phyloP scores from a whole-genome alignment of 2,329 filamentous ascomycete species.

The Colletotrichum higginsianum region DNA sequence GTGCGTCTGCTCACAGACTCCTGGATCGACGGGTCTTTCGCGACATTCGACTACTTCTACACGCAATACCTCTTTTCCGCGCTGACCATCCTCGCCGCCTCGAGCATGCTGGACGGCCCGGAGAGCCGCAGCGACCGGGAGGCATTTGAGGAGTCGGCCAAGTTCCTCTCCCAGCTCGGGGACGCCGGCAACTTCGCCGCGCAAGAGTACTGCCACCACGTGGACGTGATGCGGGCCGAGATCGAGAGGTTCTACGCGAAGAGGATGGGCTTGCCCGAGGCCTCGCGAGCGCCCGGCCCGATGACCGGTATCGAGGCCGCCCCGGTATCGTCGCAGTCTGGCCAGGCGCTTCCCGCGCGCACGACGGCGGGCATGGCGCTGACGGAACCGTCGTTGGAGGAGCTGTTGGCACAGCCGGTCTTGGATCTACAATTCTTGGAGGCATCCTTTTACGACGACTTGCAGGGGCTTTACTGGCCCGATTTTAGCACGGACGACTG shows the following conservation, averaged over 20 bases:
- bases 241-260: conserved; percentile 26
- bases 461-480: conserved; percentile 44
- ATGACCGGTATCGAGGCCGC: background rate
- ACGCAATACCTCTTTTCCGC: conserved; percentile 64
- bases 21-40: conserved; percentile 63
- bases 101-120: conserved; percentile 53
- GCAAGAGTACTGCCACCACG: conserved; percentile 57
- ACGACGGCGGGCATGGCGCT: conserved; percentile 53
- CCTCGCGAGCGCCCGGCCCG: background rate
- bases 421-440: conserved; percentile 53
- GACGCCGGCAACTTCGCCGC: conserved; percentile 58
- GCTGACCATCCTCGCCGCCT: conserved; percentile 60
- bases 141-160: conserved; percentile 54
- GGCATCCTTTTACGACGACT: conserved; percentile 41
- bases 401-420: conserved; percentile 52
- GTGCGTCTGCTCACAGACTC: conserved; percentile 57
- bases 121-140: conserved; percentile 54
- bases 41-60: conserved; percentile 62
- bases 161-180: conserved; percentile 56
- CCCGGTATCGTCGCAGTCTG: conserved; percentile 3
- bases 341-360: conserved; percentile 12
- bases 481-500: conserved; percentile 43
- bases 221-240: conserved; percentile 52
- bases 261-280: conserved; percentile 8
- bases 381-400: conserved; percentile 54